phyloP scores from a whole-genome alignment of 768 basidiomycete species.

The Coprinellus micaceus region DNA sequence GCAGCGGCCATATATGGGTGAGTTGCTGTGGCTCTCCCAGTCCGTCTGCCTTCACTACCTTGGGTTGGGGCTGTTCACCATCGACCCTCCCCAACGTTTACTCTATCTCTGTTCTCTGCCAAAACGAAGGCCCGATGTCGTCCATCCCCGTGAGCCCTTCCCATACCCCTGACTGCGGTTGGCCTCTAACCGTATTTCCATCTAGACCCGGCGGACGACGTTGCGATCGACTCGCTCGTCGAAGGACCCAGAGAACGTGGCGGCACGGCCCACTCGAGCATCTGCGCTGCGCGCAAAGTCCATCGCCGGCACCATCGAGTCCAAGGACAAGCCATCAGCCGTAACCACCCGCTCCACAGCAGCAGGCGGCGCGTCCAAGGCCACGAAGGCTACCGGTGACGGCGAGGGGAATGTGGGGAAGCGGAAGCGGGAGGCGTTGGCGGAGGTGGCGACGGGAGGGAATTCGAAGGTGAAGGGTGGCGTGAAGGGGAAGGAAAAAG shows the following conservation, averaged over 20 bases:
- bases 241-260: slow-evolving; percentile 75
- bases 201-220: slow-evolving; percentile 34
- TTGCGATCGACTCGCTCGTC: slow-evolving; percentile 35
- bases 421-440: slow-evolving; percentile 77
- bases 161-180: not conserved
- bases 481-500: slow-evolving; percentile 58
- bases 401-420: slow-evolving; percentile 55
- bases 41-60: not conserved
- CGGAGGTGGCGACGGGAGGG: slow-evolving; percentile 59
- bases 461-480: slow-evolving; percentile 43
- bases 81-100: not conserved
- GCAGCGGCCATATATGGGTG: not conserved
- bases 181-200: not conserved
- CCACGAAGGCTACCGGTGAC: slow-evolving; percentile 1
- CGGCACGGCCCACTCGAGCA: slow-evolving; percentile 57
- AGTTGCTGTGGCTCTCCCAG: not conserved
- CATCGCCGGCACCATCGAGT: slow-evolving; percentile 3
- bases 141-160: slow-evolving; percentile 3
- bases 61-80: not conserved
- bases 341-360: slow-evolving; percentile 36
- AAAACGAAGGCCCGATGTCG: slow-evolving; percentile 3
- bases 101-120: slow-evolving; percentile 1
- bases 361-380: slow-evolving; percentile 36
- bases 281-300: slow-evolving; percentile 30
- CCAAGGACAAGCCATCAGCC: slow-evolving; percentile 1